Evolutionary conservation across 2,329 filamentous ascomycete genomes (phyloP).

Genomic region (Emergomyces orientalis): DNA sequence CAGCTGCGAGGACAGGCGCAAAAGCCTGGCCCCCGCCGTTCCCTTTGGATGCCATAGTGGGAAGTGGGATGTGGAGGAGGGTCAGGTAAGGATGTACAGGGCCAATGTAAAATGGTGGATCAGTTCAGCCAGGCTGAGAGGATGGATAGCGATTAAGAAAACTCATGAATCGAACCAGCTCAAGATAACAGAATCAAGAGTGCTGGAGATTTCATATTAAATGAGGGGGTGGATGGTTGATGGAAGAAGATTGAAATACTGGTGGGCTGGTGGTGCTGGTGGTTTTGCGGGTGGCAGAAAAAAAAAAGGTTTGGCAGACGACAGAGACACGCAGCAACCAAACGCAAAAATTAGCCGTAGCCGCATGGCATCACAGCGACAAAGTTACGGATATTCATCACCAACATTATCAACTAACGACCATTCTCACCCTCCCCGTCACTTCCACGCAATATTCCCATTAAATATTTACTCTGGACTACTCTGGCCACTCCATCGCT

Average conservation of each 20-base stretch:
- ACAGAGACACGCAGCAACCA: no score
- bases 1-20: conserved; percentile 74
- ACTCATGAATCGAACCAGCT: conserved; percentile 3
- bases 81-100: neutral
- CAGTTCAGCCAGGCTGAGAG: conserved; percentile 5
- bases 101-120: neutral
- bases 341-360: no score
- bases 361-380: neutral
- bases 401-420: neutral
- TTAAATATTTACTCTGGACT: neutral
- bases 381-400: neutral
- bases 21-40: conserved; percentile 59
- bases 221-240: neutral
- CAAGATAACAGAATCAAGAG: neutral
- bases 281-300: neutral
- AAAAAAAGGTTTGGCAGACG: neutral
- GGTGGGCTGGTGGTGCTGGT: neutral
- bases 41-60: conserved; percentile 58
- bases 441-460: conserved; percentile 10
- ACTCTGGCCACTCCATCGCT: neutral
- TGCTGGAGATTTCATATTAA: neutral
- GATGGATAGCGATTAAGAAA: neutral
- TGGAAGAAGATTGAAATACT: neutral
- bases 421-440: conserved; percentile 8
- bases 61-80: conserved; percentile 12